Percentiles rank a stretch among this genome's conserved stretches.
phyloP scores from a whole-genome alignment of 1,139 yeast species.

The Candida sp. region DNA sequence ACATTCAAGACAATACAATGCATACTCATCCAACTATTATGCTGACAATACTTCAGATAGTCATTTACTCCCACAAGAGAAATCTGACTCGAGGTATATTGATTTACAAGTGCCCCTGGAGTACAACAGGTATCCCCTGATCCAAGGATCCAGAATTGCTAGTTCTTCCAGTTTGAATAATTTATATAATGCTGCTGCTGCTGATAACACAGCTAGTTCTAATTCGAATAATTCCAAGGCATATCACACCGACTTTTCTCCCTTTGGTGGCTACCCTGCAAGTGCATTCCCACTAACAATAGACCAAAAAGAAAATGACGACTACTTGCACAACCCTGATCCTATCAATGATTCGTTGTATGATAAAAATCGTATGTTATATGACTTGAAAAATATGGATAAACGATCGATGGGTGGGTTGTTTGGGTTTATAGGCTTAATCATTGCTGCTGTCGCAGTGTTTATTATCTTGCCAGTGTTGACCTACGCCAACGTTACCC shows the following conservation, averaged over 20 bases:
- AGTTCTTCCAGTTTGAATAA: slow-evolving; percentile 14
- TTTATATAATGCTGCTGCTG: neutral
- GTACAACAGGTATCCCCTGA: slow-evolving; percentile 55
- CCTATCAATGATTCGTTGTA: slow-evolving; percentile 81
- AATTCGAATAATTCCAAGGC: neutral
- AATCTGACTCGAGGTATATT: neutral
- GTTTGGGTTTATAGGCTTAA: slow-evolving; percentile 52
- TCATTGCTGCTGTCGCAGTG: slow-evolving; percentile 61
- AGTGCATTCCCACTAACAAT: slow-evolving; percentile 79
- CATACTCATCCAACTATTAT: neutral
- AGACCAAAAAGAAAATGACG: slow-evolving; percentile 90
- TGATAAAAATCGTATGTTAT: slow-evolving; percentile 57
- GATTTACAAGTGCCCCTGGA: slow-evolving; percentile 42
- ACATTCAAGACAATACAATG: neutral
- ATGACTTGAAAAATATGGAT: slow-evolving; percentile 60
- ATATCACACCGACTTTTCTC: slow-evolving; percentile 46
- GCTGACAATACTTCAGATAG: neutral
- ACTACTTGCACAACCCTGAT: slow-evolving; percentile 87
- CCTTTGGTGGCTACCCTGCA: slow-evolving; percentile 94
- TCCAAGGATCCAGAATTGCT: slow-evolving; percentile 47
- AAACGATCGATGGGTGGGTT: slow-evolving; percentile 54
- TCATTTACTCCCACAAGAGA: neutral
- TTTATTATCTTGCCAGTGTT: slow-evolving; percentile 72
- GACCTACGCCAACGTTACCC: slow-evolving; percentile 63
- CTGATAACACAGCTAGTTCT: neutral